phyloP scores from a whole-genome alignment of 805 yeast species.

The Barnettozyma vustinii region DNA sequence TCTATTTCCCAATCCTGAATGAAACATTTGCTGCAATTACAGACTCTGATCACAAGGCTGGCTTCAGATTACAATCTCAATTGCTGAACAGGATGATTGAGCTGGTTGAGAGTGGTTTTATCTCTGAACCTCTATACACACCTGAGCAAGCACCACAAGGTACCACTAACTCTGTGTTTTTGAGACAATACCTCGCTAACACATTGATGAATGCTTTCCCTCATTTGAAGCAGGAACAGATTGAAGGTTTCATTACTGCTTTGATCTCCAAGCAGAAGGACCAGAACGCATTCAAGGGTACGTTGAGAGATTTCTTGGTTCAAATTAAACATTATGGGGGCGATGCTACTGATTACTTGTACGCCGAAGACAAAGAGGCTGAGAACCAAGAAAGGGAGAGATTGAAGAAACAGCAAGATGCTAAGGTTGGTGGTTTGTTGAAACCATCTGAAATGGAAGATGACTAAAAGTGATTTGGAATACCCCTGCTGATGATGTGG shows the following conservation, averaged over 20 bases:
- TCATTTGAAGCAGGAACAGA: slow-evolving; percentile 79
- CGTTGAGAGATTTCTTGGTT: slow-evolving; percentile 89
- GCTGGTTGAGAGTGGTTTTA: slow-evolving; percentile 70
- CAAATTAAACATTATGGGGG: slow-evolving; percentile 96
- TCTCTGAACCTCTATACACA: slow-evolving; percentile 71
- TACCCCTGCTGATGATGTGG: background rate
- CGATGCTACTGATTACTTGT: slow-evolving; percentile 88
- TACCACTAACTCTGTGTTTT: slow-evolving; percentile 70
- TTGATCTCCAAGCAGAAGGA: slow-evolving; percentile 70
- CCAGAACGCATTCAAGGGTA: slow-evolving; percentile 69
- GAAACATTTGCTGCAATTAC: slow-evolving; percentile 93
- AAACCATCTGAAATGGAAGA: slow-evolving; percentile 95
- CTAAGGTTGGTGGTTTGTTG: slow-evolving; percentile 86
- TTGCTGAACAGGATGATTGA: slow-evolving; percentile 79
- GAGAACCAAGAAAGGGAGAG: slow-evolving; percentile 65
- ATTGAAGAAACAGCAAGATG: slow-evolving; percentile 73
- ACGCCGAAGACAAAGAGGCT: slow-evolving; percentile 85
- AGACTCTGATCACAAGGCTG: slow-evolving; percentile 96
- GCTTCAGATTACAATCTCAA: slow-evolving; percentile 83
- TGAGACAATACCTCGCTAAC: slow-evolving; percentile 75
- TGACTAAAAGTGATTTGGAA: slow-evolving; percentile 26
- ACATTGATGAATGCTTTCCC: slow-evolving; percentile 89
- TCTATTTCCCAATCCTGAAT: slow-evolving; percentile 80
- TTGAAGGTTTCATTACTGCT: slow-evolving; percentile 73
- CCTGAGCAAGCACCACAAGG: slow-evolving; percentile 82